Percentiles rank a stretch among this genome's conserved stretches.
Evolutionary conservation across 192 early-diverging fungal species (phyloP).

Genomic region (Backusella luteola): DNA sequence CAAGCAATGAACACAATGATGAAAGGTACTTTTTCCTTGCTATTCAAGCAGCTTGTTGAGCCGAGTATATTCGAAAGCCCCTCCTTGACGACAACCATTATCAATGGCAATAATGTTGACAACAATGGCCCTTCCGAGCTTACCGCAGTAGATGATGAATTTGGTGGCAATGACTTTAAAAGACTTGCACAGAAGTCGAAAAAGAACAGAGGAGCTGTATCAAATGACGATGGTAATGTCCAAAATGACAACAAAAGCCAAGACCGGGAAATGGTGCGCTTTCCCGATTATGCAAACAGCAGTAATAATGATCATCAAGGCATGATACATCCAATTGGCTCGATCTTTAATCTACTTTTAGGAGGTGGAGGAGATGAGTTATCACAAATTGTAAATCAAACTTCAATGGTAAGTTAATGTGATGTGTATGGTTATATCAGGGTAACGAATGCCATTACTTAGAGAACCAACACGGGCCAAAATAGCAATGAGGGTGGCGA

Average conservation of each 20-base stretch:
- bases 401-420: neutral
- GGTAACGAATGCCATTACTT: neutral
- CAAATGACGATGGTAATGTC: neutral
- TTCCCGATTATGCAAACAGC: neutral
- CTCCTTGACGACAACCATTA: neutral
- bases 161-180: conserved; percentile 8
- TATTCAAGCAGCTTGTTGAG: neutral
- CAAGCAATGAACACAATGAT: neutral
- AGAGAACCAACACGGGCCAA: neutral
- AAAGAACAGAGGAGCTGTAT: neutral
- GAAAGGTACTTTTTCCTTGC: neutral
- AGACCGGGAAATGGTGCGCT: neutral
- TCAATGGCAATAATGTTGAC: neutral
- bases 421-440: neutral
- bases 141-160: neutral
- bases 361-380: neutral
- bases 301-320: neutral
- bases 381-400: neutral
- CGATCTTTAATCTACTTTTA: neutral
- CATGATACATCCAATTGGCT: neutral
- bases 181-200: conserved; percentile 1
- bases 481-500: neutral
- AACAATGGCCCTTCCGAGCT: neutral
- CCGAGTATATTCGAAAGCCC: neutral
- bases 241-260: neutral